phyloP scores from a whole-genome alignment of 208 protist genomes.

The Naegleria fowleri region DNA sequence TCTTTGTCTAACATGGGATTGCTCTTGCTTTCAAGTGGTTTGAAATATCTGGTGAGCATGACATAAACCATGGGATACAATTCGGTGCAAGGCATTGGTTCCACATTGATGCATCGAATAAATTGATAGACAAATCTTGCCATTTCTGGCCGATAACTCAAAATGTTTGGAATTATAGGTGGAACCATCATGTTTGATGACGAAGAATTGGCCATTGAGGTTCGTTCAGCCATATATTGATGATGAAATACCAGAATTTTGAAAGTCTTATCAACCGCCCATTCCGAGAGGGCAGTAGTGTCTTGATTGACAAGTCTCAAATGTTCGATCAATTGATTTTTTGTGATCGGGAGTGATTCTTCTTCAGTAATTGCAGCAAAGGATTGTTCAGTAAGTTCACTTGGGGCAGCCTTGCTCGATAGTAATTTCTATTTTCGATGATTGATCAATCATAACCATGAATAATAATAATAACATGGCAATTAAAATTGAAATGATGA shows the following conservation, averaged over 20 bases:
- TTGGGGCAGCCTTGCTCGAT: neutral
- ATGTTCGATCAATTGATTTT: no score
- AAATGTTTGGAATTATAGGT: neutral
- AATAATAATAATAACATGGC: no score
- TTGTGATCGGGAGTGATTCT: no score
- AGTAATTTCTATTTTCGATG: neutral
- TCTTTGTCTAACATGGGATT: neutral
- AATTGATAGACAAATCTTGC: neutral
- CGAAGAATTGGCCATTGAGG: neutral
- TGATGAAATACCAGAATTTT: neutral
- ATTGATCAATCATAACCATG: no score
- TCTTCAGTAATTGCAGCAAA: neutral
- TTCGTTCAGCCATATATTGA: neutral
- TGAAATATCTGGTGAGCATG: neutral
- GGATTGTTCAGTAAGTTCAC: neutral
- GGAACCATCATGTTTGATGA: neutral
- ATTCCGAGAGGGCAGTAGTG: neutral
- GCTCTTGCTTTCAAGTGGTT: neutral
- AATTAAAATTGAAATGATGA: no score
- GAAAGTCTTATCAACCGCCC: neutral
- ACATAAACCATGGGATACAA: neutral
- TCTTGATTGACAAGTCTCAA: neutral
- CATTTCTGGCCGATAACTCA: neutral
- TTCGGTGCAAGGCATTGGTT: neutral
- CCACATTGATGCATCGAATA: neutral